These are phyloP conservation scores for Andrographis paniculata DNA, from an alignment of 305 asterid genomes.

Conservation along the genomic window DNA sequence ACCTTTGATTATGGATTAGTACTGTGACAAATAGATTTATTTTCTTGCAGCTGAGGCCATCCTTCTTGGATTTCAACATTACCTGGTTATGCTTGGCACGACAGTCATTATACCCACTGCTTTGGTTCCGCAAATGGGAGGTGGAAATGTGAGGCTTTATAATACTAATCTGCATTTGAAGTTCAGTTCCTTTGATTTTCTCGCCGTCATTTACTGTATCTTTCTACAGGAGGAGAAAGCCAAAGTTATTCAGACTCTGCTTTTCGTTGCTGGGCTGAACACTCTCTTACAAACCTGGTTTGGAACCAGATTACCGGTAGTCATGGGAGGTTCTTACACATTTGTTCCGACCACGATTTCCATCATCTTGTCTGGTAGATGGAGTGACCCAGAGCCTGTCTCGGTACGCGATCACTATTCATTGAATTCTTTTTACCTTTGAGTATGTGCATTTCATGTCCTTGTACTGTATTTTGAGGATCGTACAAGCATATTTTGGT, in stretches of 20 bases:
- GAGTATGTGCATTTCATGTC: not conserved
- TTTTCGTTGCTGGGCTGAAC: constrained; percentile 54
- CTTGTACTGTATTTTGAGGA: not conserved
- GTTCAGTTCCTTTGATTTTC: not conserved
- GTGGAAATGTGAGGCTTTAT: constrained; percentile 60
- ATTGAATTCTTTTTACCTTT: too few relatives aligned
- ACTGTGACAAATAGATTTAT: too few relatives aligned
- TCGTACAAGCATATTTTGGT: not conserved
- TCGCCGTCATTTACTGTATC: not conserved
- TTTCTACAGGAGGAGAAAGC: constrained; percentile 51
- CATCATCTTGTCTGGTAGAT: constrained; percentile 62
- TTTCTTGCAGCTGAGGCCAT: constrained; percentile 74
- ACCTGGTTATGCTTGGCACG: constrained; percentile 83
- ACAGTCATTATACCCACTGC: constrained; percentile 72
- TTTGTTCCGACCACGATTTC: constrained; percentile 52
- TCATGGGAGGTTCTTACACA: constrained; percentile 56
- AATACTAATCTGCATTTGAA: not conserved
- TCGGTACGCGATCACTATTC: constrained; percentile 38
- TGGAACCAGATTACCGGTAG: constrained; percentile 51
- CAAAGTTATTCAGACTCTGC: constrained; percentile 46
- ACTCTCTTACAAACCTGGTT: constrained; percentile 46
- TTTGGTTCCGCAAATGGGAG: constrained; percentile 94
- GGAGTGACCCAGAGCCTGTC: constrained; percentile 54
- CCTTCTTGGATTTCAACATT: constrained; percentile 85
- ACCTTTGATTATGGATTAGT: too few relatives aligned